Conservation (phyloP, 352 stramenopile genomes). For the Lagenidium sp. region DNA sequence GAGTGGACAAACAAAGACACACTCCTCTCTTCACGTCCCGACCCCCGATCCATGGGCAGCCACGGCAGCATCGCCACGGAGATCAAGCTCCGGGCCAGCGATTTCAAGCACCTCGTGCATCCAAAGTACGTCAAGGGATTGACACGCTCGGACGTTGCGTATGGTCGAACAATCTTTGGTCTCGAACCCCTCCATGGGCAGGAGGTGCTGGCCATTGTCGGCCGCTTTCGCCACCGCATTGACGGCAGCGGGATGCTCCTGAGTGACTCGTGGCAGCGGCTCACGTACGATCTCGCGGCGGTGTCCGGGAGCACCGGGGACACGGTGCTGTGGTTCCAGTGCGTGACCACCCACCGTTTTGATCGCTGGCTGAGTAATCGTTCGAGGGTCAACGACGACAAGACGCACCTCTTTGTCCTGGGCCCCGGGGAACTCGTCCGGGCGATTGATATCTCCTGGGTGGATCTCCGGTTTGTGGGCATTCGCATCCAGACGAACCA, state of each 20-base stretch:
- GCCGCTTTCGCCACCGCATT: slow-evolving; percentile 15
- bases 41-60: slow-evolving; percentile 6
- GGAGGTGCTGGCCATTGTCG: slow-evolving; percentile 12
- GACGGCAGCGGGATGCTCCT: slow-evolving; percentile 12
- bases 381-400: slow-evolving; percentile 1
- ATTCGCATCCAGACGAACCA: slow-evolving; percentile 23
- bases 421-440: slow-evolving; percentile 14
- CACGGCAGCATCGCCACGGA: slow-evolving; percentile 14
- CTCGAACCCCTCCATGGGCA: slow-evolving; percentile 15
- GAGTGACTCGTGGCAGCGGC: slow-evolving; percentile 9
- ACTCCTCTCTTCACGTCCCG: not conserved
- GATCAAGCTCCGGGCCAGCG: slow-evolving; percentile 10
- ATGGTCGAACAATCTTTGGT: slow-evolving; percentile 12
- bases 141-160: slow-evolving; percentile 13
- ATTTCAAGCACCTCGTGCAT: slow-evolving; percentile 16
- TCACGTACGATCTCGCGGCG: slow-evolving; percentile 16
- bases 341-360: not conserved
- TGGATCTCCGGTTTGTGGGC: slow-evolving; percentile 5
- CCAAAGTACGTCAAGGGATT: slow-evolving; percentile 16
- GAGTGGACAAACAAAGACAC: not conserved
- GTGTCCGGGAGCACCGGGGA: slow-evolving; percentile 5
- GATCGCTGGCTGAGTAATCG: slow-evolving; percentile 7
- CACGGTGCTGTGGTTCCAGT: not conserved
- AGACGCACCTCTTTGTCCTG: slow-evolving; percentile 11
- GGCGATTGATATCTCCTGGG: slow-evolving; percentile 10